These are phyloP conservation scores for Limnanthes douglasii DNA, from an alignment of 345 rosid species.

Conservation along the genomic window DNA sequence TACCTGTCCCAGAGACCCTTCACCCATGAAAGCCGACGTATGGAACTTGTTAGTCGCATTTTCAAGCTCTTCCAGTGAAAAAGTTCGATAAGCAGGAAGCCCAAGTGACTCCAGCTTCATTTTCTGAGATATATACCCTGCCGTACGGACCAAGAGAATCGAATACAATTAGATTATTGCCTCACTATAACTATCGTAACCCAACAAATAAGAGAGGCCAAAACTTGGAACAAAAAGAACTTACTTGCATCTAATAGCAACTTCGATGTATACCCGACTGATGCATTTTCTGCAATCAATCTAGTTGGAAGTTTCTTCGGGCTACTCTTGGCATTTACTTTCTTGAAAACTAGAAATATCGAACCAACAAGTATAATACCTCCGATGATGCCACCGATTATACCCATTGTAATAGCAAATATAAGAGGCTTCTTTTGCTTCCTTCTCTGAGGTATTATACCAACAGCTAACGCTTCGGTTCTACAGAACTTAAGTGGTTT, in stretches of 20 bases:
- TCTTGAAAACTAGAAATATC: conserved; percentile 30
- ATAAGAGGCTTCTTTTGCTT: conserved; percentile 17
- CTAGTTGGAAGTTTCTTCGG: conserved; percentile 32
- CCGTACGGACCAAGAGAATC: too few relatives aligned
- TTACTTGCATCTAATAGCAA: conserved; percentile 83
- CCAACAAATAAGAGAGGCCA: not conserved
- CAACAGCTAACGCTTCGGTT: conserved; percentile 90
- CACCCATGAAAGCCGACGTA: conserved; percentile 82
- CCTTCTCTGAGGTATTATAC: conserved; percentile 42
- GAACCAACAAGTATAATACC: conserved; percentile 31
- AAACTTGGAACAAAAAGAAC: conserved; percentile 5
- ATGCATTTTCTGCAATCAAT: conserved; percentile 49
- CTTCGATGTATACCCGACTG: conserved; percentile 66
- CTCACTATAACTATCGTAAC: too few relatives aligned
- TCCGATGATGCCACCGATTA: conserved; percentile 46
- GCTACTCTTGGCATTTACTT: conserved; percentile 15
- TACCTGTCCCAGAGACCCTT: conserved; percentile 93
- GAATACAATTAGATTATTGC: too few relatives aligned
- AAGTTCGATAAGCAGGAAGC: conserved; percentile 71
- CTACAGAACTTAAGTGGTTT: conserved; percentile 54
- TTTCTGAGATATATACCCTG: conserved; percentile 83
- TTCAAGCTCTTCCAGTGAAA: conserved; percentile 79
- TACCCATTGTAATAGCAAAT: conserved; percentile 28
- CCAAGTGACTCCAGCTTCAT: conserved; percentile 84
- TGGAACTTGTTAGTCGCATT: conserved; percentile 78